Percentiles rank a stretch among this genome's conserved stretches.
Conservation (phyloP, 2,329 filamentous ascomycete species). For the Fusarium sulawesiense region DNA sequence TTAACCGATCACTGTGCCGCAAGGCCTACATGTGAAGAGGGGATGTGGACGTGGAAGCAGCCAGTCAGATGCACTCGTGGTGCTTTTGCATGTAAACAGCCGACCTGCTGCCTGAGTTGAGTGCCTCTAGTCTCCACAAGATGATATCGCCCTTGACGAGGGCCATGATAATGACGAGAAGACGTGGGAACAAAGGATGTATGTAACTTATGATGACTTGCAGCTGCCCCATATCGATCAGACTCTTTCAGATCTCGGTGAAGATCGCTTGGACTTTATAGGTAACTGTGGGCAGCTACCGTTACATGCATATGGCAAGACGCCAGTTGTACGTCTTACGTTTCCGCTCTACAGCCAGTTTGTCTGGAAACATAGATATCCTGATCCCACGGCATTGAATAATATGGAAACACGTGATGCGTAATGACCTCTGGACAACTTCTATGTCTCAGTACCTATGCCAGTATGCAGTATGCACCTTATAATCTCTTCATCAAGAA, state of each 20-base stretch:
- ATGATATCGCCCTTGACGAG: background rate
- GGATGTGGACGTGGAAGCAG: constrained; percentile 27
- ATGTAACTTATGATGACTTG: constrained; percentile 21
- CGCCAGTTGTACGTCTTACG: constrained; percentile 39
- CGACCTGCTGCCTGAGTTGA: constrained; percentile 30
- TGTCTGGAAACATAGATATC: constrained; percentile 28
- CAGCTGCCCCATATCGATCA: constrained; percentile 31
- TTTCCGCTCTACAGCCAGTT: constrained; percentile 14
- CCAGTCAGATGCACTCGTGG: constrained; percentile 34
- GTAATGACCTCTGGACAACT: background rate
- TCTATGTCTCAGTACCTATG: background rate
- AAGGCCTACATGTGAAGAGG: constrained; percentile 19
- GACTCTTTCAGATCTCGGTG: constrained; percentile 24
- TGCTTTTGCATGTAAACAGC: constrained; percentile 22
- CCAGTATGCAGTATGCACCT: background rate
- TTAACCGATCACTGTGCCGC: constrained; percentile 22
- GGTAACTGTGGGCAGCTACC: constrained; percentile 8
- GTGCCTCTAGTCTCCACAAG: constrained; percentile 30
- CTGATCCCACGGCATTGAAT: constrained; percentile 33
- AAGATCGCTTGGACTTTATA: constrained; percentile 15
- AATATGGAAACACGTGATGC: background rate
- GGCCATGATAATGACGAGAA: constrained; percentile 1
- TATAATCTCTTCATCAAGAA: constrained; percentile 17
- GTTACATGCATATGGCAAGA: constrained; percentile 23
- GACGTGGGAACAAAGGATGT: background rate